Percentiles rank a stretch among this genome's conserved stretches.
Evolutionary conservation across 2,329 filamentous ascomycete species (phyloP).

Genomic region (Cordyceps militaris): DNA sequence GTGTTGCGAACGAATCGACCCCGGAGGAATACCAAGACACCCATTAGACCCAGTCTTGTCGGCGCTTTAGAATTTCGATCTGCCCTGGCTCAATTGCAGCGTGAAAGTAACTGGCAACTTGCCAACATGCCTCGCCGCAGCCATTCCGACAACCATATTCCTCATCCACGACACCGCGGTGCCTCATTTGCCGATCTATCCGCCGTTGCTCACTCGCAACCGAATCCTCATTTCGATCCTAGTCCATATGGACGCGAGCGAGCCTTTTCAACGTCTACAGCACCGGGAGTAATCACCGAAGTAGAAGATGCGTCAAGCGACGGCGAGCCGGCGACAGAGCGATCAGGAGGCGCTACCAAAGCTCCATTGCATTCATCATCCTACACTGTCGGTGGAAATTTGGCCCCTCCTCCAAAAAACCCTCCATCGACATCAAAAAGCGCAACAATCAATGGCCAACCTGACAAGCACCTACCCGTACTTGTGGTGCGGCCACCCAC

Average conservation of each 20-base stretch:
- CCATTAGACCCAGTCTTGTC: slow-evolving; percentile 86
- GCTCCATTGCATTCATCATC: slow-evolving; percentile 22
- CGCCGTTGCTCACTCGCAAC: neutral
- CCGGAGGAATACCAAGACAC: slow-evolving; percentile 67
- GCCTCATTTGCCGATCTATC: slow-evolving; percentile 23
- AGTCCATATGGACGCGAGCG: slow-evolving; percentile 9
- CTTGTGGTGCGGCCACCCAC: slow-evolving; percentile 43
- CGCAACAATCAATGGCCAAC: slow-evolving; percentile 8
- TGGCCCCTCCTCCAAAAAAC: slow-evolving; percentile 32
- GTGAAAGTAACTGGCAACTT: slow-evolving; percentile 68
- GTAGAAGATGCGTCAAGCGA: neutral
- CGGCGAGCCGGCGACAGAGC: neutral
- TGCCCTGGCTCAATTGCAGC: slow-evolving; percentile 78
- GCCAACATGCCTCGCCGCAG: slow-evolving; percentile 62
- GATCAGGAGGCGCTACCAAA: slow-evolving; percentile 7
- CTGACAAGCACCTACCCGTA: slow-evolving; percentile 12
- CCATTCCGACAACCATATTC: slow-evolving; percentile 30
- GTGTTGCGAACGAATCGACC: slow-evolving; percentile 61
- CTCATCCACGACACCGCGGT: slow-evolving; percentile 20
- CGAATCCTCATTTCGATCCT: slow-evolving; percentile 2
- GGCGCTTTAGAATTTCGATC: slow-evolving; percentile 92
- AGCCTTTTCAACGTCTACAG: slow-evolving; percentile 2
- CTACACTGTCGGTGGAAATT: slow-evolving; percentile 32
- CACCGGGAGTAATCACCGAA: slow-evolving; percentile 3
- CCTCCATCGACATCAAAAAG: slow-evolving; percentile 13